Evolutionary conservation across 129 eudicot genomes (phyloP), one percentile per base, ranked within the genome.

Genomic region (sunflower (Helianthus annuus)): DNA sequence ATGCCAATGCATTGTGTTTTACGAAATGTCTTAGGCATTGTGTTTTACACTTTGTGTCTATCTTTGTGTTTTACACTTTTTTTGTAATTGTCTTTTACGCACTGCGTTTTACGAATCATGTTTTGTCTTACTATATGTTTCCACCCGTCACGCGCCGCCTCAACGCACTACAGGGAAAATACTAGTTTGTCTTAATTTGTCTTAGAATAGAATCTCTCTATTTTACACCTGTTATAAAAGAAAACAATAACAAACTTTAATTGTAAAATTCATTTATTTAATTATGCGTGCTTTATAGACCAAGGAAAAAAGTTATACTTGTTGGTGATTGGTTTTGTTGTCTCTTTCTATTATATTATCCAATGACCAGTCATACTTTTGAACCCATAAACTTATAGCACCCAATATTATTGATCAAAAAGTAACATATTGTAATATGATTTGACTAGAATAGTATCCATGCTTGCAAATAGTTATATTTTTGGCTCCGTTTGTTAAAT

Each of bases 241-340:
- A 24, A 55, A 55, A 55, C 3, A 8, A 17, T 16, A 10, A 55
- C 61, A 9, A 55, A 55, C 5, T 19, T 56, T 56, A 56, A 14
- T 56, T 12, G 48, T 63, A 6, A 34, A 63, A 38, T 63, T 36
- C 46, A n/a, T 38, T 36, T 6, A 64, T 9, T 7, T 10, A 29
- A 29, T 9, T 40, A 40, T 16, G 48, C 15, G 52, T 42, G 29
- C 19, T 42, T 64, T 65, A 40, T 65, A 16, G 70, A 63, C 68
- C 68, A 38, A 63, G 54, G 42, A 38, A 38, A 32, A 65, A 42
- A 44, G 46, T 42, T 42, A 34, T 42, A 65, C 42, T 40, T 65
- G 29, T 46, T 64, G 40, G 67, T 62, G 19, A 34, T 34, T 61
- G 14, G 9, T 36, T 61, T 61, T 34, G 67, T 34, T 61, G 68